phyloP scores from a whole-genome alignment of 805 yeast genomes.

The Yamadazyma insecticola region DNA sequence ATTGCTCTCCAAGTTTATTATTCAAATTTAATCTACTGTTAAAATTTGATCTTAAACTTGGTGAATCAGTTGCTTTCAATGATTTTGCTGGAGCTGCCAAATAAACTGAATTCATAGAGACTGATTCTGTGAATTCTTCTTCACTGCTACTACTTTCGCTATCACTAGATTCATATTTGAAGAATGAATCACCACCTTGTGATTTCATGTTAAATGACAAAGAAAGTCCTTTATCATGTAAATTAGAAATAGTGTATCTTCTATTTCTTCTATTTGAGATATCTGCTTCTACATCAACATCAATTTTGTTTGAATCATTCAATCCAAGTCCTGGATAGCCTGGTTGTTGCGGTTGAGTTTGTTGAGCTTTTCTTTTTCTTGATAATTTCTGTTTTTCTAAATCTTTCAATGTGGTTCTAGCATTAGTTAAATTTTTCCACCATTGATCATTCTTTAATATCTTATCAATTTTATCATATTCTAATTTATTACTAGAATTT shows the following conservation, averaged over 20 bases:
- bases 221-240: constrained; percentile 65
- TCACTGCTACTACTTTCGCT: constrained; percentile 20
- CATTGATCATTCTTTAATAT: constrained; percentile 64
- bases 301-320: no score
- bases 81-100: no score
- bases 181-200: constrained; percentile 24
- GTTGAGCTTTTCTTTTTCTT: constrained; percentile 6
- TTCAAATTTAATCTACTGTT: no score
- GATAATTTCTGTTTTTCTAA: constrained; percentile 23
- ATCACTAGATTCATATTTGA: constrained; percentile 1
- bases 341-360: neutral
- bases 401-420: constrained; percentile 42
- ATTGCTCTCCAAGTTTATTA: no score
- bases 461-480: constrained; percentile 43
- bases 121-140: no score
- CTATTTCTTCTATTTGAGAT: constrained; percentile 22
- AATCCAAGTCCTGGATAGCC: neutral
- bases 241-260: constrained; percentile 52
- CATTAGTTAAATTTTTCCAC: constrained; percentile 72
- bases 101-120: no score
- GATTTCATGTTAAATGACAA: constrained; percentile 77
- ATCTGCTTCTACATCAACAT: neutral
- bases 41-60: no score
- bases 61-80: no score
- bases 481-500: constrained; percentile 19